phyloP scores from a whole-genome alignment of 768 basidiomycete species.

The Russula emetica region DNA sequence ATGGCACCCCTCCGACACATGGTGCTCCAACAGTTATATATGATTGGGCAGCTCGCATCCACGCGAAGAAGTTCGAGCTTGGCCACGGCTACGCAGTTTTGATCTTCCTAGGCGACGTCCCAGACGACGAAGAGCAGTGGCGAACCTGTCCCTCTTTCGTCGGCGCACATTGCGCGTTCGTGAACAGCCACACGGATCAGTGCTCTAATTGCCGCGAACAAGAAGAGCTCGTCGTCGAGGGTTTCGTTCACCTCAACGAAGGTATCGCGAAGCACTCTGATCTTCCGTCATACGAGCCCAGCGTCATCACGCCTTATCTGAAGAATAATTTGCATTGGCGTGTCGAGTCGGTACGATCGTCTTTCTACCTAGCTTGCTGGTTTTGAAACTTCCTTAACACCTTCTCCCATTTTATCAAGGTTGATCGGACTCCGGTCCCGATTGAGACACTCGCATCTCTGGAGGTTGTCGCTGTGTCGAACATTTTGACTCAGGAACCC shows the following conservation, averaged over 20 bases:
- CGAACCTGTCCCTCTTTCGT: slow-evolving; percentile 37
- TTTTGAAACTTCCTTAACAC: not conserved
- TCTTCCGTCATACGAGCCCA: slow-evolving; percentile 37
- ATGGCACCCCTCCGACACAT: not conserved
- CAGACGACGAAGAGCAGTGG: slow-evolving; percentile 40
- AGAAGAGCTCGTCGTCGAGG: slow-evolving; percentile 35
- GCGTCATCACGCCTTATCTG: slow-evolving; percentile 42
- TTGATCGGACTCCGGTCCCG: slow-evolving; percentile 7
- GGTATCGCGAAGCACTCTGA: slow-evolving; percentile 32
- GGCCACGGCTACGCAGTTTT: slow-evolving; percentile 43
- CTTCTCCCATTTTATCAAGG: not conserved
- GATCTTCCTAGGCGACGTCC: slow-evolving; percentile 45
- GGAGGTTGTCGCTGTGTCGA: slow-evolving; percentile 17
- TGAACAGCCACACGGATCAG: slow-evolving; percentile 34
- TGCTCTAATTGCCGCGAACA: slow-evolving; percentile 43
- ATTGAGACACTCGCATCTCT: slow-evolving; percentile 16
- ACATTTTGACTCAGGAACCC: not conserved
- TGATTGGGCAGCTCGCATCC: slow-evolving; percentile 45
- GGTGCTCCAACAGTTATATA: not conserved
- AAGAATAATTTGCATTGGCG: slow-evolving; percentile 42
- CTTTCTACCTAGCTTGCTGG: not conserved
- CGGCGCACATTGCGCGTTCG: slow-evolving; percentile 45
- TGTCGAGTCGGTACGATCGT: slow-evolving; percentile 37
- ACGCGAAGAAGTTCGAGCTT: slow-evolving; percentile 43
- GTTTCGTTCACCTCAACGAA: slow-evolving; percentile 44